These are phyloP conservation scores for Pharus latifolius DNA, from an alignment of 176 grass and related monocot species.

Conservation along the genomic window DNA sequence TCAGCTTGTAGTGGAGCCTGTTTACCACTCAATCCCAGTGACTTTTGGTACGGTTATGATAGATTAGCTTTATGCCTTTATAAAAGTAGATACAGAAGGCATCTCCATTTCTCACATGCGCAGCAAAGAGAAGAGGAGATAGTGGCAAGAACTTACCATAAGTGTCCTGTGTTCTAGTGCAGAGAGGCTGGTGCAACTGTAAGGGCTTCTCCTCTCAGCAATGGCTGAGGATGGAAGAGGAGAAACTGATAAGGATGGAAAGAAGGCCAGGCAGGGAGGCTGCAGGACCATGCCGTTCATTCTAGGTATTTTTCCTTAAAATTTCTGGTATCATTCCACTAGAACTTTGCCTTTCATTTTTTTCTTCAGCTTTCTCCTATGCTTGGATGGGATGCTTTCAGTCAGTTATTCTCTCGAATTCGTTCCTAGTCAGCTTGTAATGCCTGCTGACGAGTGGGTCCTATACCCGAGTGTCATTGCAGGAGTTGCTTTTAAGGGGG, in stretches of 20 bases:
- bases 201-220: background rate
- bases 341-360: no score
- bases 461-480: background rate
- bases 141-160: constrained; percentile 17
- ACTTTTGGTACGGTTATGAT: constrained; percentile 8
- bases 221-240: constrained; percentile 38
- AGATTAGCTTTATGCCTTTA: background rate
- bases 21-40: background rate
- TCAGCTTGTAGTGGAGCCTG: constrained; percentile 14
- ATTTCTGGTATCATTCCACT: background rate
- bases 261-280: constrained; percentile 40
- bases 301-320: constrained; percentile 14
- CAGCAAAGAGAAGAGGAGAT: background rate
- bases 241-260: background rate
- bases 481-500: no score
- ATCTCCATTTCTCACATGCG: constrained; percentile 16
- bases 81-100: constrained; percentile 8
- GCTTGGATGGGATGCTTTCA: background rate
- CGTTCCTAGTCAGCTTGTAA: background rate
- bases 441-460: background rate
- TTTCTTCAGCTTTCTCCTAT: background rate
- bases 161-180: constrained; percentile 8
- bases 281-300: constrained; percentile 93
- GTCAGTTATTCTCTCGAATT: background rate
- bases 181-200: background rate